Evolutionary conservation across 345 rosid genomes (phyloP), one percentile per base, ranked within the genome.

Genomic region (Eucalyptus shirleyi): DNA sequence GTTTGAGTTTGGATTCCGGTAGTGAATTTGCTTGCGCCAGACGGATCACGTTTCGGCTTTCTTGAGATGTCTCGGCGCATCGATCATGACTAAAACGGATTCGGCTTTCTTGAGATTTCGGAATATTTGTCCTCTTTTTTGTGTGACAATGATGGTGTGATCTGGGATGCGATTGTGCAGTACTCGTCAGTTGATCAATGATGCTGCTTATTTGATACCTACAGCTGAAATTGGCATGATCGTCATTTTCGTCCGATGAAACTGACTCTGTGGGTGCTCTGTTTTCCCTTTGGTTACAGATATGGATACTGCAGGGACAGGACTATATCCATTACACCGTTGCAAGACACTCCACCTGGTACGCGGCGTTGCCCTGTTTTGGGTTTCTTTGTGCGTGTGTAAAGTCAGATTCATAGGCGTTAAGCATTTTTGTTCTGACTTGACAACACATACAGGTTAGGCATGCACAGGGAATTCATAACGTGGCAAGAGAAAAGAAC

Each of bases 401-500:
- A 86, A 51, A 32, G 55, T 5, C 60, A 51, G 62, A 37, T 50
- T 51, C 65, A 18, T 50, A 15, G 60, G 44, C 40, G 23, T 49
- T 32, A 19, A 32, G 87, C 24, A 15, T 9, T 16, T 56, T 51
- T 4, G 30, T 26, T 88, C 87, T 37, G 19, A 81, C 60, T 55
- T 45, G 37, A 55, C 40, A 32, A 69, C 17, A 16, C 83, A 6
- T 91, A 34, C 88, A 97, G 99, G 96, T 96, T 85, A 94, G 99
- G 90, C 99, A 97, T 90, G 99, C 98, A 28, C 97, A 97, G 89
- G 99, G 99, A 91, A 85, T 96, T 92, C 99, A 96, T 87, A 97
- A 97, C 42, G 97, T 96, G 18, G 97, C 87, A 90, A 97, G 96
- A 87, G 97, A 96, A 26, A 96, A 93, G 89, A 87, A 95, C 65